Base-by-base conservation (phyloP, 352 stramenopile species). In the Albugo laibachii region DNA sequence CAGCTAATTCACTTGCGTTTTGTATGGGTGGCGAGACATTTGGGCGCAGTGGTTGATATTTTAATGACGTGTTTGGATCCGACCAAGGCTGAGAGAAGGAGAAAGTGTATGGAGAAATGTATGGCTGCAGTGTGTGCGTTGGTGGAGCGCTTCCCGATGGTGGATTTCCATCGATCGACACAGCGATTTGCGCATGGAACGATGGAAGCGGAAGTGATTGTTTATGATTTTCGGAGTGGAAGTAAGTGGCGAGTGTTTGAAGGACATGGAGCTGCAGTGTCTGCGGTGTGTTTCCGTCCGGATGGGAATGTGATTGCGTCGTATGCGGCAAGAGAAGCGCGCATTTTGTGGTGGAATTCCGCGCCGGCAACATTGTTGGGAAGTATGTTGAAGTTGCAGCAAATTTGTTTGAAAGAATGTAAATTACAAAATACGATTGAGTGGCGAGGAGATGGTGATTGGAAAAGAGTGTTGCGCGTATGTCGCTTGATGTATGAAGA, bases 181-280 rank as follows among this genome's bases (percentile, higher is more conserved):
- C 80, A 93, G 56, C 71, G 80, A 5, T 62, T 93, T 4, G 80
- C 79, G 12, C 54, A 92, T 5, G 80, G 78, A 2, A 91, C 78
- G 8, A 85, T 92, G 71, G 80, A 92, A 8, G 76, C 77, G 1
- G 77, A 89, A 38, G 88, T 93, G 39, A 47, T 93, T 24, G 85
- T 93, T 41, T 93, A 91, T 55, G 80, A 93, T 50, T 49, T 93
- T 3, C 67, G 80, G 11, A 93, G 77, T 0, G 77, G 78, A 1
- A 93, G 76, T 15, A 93, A 93, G 50, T 93, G 80, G 80, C 71
- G 78, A 5, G 79, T 93, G 13, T 47, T 93, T 5, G 76, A 92
- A 19, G 80, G 80, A 13, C 80, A 93, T 48, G 53, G 62, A 0
- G 80, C 68, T 0, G 70, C 74, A 0, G 52, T 93, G 11, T 87